Percentiles rank a stretch among this genome's conserved stretches.
phyloP scores from a whole-genome alignment of 31 red algal species.

The Odonthalia washingtoniensis region DNA sequence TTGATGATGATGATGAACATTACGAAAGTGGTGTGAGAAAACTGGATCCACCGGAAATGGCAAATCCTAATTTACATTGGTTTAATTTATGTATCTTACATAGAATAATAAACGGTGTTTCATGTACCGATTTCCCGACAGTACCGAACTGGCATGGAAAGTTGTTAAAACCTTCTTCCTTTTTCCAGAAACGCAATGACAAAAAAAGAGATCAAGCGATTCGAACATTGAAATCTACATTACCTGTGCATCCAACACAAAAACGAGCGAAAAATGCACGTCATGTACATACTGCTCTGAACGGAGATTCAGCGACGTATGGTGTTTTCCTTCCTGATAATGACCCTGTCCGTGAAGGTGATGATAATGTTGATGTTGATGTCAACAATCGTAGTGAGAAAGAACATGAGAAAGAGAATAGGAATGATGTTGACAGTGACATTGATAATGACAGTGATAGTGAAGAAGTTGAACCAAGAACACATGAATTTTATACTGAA shows the following conservation, averaged over 20 bases:
- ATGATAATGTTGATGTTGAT: conserved; percentile 8
- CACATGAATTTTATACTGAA: too few relatives aligned
- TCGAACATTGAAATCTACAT: conserved; percentile 43
- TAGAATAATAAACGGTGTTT: conserved; percentile 49
- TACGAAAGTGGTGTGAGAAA: conserved; percentile 22
- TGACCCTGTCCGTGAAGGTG: conserved; percentile 34
- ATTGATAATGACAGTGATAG: too few relatives aligned
- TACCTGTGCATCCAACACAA: conserved; percentile 43
- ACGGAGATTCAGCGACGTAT: conserved; percentile 55
- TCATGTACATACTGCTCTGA: conserved; percentile 46
- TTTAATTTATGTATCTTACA: conserved; percentile 68
- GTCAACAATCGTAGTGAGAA: background rate
- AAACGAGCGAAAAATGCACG: conserved; percentile 37
- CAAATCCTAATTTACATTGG: conserved; percentile 73
- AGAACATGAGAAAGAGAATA: background rate
- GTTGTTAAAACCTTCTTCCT: conserved; percentile 48
- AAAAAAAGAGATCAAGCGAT: conserved; percentile 33
- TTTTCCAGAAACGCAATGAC: conserved; percentile 29
- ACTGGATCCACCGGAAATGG: conserved; percentile 60
- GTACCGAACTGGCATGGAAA: conserved; percentile 57
- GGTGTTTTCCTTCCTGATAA: conserved; percentile 56
- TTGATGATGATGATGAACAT: conserved; percentile 52
- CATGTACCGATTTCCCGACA: conserved; percentile 55
- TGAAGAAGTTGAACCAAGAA: too few relatives aligned
- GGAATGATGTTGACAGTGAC: background rate